Evolutionary conservation across 2,329 filamentous ascomycete species (phyloP).

Genomic region (Keithomyces neogunnii): DNA sequence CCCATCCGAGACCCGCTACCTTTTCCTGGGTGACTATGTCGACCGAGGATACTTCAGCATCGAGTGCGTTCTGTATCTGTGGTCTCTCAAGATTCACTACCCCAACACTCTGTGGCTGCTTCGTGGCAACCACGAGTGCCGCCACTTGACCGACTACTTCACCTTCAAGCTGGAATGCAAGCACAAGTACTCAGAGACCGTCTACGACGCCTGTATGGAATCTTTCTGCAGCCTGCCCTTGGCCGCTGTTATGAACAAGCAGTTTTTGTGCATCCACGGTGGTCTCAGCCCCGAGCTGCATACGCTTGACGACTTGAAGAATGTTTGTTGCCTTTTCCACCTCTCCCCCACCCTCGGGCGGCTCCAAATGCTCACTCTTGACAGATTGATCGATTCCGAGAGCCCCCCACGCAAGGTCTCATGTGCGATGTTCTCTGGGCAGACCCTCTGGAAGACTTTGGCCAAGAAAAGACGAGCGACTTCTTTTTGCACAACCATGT

Average conservation of each 20-base stretch:
- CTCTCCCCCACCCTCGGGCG: not conserved
- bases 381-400: slow-evolving; percentile 93
- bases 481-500: slow-evolving; percentile 98
- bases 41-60: slow-evolving; percentile 99
- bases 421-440: slow-evolving; percentile 99
- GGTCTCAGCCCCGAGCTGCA: slow-evolving; percentile 93
- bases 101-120: slow-evolving; percentile 95
- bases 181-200: slow-evolving; percentile 94
- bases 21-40: slow-evolving; percentile 97
- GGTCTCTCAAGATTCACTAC: slow-evolving; percentile 98
- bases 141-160: slow-evolving; percentile 98
- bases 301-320: slow-evolving; percentile 88
- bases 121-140: slow-evolving; percentile 96
- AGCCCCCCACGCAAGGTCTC: slow-evolving; percentile 91
- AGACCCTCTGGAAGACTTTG: slow-evolving; percentile 95
- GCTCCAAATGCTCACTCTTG: not conserved
- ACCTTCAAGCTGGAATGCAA: slow-evolving; percentile 99
- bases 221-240: slow-evolving; percentile 92
- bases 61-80: slow-evolving; percentile 96
- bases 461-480: slow-evolving; percentile 95
- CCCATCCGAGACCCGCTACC: slow-evolving; percentile 89
- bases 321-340: slow-evolving; percentile 41
- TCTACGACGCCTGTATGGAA: slow-evolving; percentile 98
- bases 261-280: slow-evolving; percentile 97
- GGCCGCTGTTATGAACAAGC: slow-evolving; percentile 99